Percentiles rank a stretch among this genome's conserved stretches.
Evolutionary conservation across 2,329 filamentous ascomycete genomes (phyloP).

Genomic region (Neurospora sp.): DNA sequence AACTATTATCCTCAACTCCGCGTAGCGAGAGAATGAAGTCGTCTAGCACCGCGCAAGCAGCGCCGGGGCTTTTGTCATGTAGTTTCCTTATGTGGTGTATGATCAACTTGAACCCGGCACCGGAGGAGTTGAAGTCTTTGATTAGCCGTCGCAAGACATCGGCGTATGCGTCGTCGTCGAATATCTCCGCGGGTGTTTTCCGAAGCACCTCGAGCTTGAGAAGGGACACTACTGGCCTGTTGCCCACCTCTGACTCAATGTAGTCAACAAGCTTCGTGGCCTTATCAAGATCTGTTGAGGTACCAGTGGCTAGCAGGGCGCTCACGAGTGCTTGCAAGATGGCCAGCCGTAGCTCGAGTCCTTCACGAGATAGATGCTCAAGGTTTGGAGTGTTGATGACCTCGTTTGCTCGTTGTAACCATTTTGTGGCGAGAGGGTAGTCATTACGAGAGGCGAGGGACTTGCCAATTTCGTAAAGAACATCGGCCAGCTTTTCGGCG

Average conservation of each 20-base stretch:
- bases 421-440: conserved; percentile 49
- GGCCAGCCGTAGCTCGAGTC: conserved; percentile 53
- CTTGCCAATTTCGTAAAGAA: conserved; percentile 64
- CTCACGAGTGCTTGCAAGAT: conserved; percentile 57
- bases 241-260: conserved; percentile 54
- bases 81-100: conserved; percentile 60
- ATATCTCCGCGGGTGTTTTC: conserved; percentile 33
- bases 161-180: conserved; percentile 39
- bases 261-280: conserved; percentile 48
- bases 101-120: conserved; percentile 55
- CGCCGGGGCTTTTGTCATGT: conserved; percentile 39
- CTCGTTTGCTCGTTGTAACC: conserved; percentile 61
- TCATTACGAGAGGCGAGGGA: conserved; percentile 43
- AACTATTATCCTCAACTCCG: conserved; percentile 36
- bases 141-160: conserved; percentile 53
- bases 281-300: conserved; percentile 33
- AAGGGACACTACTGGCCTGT: conserved; percentile 56
- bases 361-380: conserved; percentile 47
- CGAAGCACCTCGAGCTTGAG: conserved; percentile 60
- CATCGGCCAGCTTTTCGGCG: conserved; percentile 54
- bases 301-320: conserved; percentile 39
- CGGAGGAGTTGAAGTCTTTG: conserved; percentile 46
- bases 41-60: conserved; percentile 46
- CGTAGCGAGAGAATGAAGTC: conserved; percentile 48
- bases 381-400: conserved; percentile 46